A percentile compares a stretch with the other conserved stretches of the same genome.
Evolutionary conservation across 352 stramenopile species (phyloP).

Genomic region (Phytophthora cactorum): DNA sequence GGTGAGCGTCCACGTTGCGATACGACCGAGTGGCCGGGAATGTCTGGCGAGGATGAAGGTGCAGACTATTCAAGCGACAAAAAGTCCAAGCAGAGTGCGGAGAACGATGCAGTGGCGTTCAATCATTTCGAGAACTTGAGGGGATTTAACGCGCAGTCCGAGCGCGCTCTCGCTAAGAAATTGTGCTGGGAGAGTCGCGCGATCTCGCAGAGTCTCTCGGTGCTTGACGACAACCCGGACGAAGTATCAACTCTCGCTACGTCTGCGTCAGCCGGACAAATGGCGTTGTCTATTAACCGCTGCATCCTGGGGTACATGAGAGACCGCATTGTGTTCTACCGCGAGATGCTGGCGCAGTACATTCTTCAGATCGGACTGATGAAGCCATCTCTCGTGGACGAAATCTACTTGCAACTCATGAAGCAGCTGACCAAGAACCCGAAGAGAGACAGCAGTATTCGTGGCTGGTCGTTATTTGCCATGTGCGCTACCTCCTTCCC

Average conservation of each 20-base stretch:
- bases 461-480: constrained; percentile 93
- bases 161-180: constrained; percentile 54
- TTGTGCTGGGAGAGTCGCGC: constrained; percentile 71
- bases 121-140: constrained; percentile 75
- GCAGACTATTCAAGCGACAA: constrained; percentile 38
- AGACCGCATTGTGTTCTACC: constrained; percentile 94
- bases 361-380: constrained; percentile 93
- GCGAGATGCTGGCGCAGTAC: constrained; percentile 94
- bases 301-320: constrained; percentile 95
- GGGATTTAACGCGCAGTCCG: constrained; percentile 57
- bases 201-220: constrained; percentile 65
- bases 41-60: constrained; percentile 37
- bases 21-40: constrained; percentile 52
- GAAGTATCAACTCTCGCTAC: constrained; percentile 31
- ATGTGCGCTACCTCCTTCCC: constrained; percentile 94
- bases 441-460: constrained; percentile 90
- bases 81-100: constrained; percentile 38
- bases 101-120: constrained; percentile 64
- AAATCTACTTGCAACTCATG: constrained; percentile 94
- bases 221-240: constrained; percentile 52
- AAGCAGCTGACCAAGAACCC: constrained; percentile 95
- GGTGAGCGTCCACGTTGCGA: constrained; percentile 40
- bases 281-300: constrained; percentile 91
- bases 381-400: constrained; percentile 88
- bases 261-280: constrained; percentile 40